Conservation (phyloP, 257 asterid genomes). For the Ocimum tenuiflorum region DNA sequence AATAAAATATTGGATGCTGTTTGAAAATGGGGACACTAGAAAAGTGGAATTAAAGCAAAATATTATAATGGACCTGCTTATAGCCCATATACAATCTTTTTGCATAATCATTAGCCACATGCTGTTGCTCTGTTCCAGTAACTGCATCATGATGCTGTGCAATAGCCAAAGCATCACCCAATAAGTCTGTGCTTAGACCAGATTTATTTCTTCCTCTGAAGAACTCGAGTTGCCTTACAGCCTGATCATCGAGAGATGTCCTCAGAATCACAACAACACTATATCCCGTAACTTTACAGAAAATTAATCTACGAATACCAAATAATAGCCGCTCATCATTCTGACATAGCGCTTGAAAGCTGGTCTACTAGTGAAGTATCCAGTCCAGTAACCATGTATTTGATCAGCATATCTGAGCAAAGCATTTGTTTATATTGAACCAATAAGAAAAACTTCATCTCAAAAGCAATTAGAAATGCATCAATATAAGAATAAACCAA, state of each 20-base stretch:
- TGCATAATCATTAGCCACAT: slow-evolving; percentile 43
- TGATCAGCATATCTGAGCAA: slow-evolving; percentile 40
- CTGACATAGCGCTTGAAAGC: slow-evolving; percentile 37
- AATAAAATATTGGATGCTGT: neutral
- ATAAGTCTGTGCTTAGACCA: slow-evolving; percentile 27
- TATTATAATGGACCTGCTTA: slow-evolving; percentile 26
- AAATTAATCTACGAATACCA: slow-evolving; percentile 25
- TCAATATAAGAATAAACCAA: neutral
- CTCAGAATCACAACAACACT: slow-evolving; percentile 8
- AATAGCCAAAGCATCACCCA: slow-evolving; percentile 41
- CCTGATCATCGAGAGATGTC: slow-evolving; percentile 22
- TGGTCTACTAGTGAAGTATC: slow-evolving; percentile 49
- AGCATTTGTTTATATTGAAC: neutral
- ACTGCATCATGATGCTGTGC: slow-evolving; percentile 54
- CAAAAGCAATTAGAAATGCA: neutral
- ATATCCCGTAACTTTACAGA: neutral
- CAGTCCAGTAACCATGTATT: slow-evolving; percentile 45
- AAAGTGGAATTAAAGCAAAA: neutral
- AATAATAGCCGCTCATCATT: slow-evolving; percentile 40
- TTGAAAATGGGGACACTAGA: slow-evolving; percentile 1
- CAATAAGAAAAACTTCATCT: neutral
- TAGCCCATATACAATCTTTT: slow-evolving; percentile 39
- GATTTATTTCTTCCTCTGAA: slow-evolving; percentile 27
- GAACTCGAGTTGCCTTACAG: slow-evolving; percentile 41
- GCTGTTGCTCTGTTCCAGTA: slow-evolving; percentile 41